Base-by-base conservation (phyloP, 441 rosid genomes). In the Gossypium armourianum region DNA sequence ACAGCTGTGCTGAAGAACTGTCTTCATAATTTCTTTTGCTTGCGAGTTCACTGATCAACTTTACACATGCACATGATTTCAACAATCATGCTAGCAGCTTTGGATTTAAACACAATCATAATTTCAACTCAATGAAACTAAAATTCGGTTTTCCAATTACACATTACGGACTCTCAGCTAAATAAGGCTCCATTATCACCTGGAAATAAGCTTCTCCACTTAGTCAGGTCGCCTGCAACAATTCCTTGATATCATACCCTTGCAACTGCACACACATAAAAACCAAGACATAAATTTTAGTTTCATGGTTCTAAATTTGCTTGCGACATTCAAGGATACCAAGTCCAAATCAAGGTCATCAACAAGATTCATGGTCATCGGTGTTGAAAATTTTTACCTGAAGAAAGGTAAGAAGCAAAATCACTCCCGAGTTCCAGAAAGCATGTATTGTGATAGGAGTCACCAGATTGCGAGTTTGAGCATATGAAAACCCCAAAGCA, bases 401-500 rank as follows among this genome's bases (percentile, higher is more conserved):
- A 85, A 93, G 91, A 63, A 88, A 86, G 70, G 97, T 90, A 32
- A 90, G 93, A 58, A 93, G 78, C 56, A 90, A 71, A 74, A 91
- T 88, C 50, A 90, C 96, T 57, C 96, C 98, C 0, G 96, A 91
- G 82, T 90, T 91, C 97, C 95, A 88, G 58, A 84, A 83, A 24
- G 91, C 95, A 55, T 93, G 98, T 59, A 91, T 86, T 16, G 88
- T 82, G 75, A 93, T 88, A 2, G 93, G 90, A 16, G 93, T 82
- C 68, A 86, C 47, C 63, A 93, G 97, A 80, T 93, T 91, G 57
- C 90, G 96, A 67, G 96, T 91, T 79, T 90, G 93, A 59, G 97
- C 95, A 75, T 93, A 91, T 0, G 95, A 85, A 62, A 93, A 74
- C 57, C 97, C 97, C 81, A 93, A 71, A 64, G 86, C 84, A 32